Evolutionary conservation across 176 grass and related monocot species (phyloP).

Genomic region (Triticum dicoccoides): DNA sequence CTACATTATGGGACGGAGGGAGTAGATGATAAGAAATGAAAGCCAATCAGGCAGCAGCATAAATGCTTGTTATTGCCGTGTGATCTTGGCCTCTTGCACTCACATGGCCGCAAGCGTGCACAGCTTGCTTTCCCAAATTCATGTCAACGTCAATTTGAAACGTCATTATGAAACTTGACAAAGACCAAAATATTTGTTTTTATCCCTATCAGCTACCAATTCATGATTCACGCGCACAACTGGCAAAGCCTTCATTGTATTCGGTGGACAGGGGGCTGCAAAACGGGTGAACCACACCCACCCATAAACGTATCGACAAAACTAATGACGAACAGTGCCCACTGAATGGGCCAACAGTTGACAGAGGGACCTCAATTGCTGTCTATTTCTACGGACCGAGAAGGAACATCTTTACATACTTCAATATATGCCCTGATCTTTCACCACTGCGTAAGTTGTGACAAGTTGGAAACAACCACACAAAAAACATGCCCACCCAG

Average conservation of each 20-base stretch:
- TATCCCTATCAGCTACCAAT: not conserved
- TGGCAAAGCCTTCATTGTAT: not conserved
- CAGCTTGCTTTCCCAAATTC: not conserved
- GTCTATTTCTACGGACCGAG: not conserved
- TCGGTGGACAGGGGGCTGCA: not conserved
- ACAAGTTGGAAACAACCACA: not conserved
- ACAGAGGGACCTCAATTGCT: not conserved
- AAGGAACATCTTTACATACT: not conserved
- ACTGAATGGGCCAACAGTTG: not conserved
- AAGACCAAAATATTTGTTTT: not conserved
- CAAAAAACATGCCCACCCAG: not conserved
- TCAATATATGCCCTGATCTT: not conserved
- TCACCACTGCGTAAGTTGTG: not conserved
- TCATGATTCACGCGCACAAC: conserved; percentile 11
- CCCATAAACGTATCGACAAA: not conserved
- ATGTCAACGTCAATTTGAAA: not conserved
- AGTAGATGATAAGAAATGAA: not conserved
- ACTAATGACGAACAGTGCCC: not conserved
- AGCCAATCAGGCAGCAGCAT: not conserved
- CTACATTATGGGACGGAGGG: no score
- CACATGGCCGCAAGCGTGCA: not conserved
- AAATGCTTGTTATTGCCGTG: not conserved
- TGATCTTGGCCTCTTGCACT: not conserved
- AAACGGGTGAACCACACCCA: not conserved
- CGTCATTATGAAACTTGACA: not conserved